phyloP scores from a whole-genome alignment of 2,329 filamentous ascomycete species.

The Kalmusia sp. region DNA sequence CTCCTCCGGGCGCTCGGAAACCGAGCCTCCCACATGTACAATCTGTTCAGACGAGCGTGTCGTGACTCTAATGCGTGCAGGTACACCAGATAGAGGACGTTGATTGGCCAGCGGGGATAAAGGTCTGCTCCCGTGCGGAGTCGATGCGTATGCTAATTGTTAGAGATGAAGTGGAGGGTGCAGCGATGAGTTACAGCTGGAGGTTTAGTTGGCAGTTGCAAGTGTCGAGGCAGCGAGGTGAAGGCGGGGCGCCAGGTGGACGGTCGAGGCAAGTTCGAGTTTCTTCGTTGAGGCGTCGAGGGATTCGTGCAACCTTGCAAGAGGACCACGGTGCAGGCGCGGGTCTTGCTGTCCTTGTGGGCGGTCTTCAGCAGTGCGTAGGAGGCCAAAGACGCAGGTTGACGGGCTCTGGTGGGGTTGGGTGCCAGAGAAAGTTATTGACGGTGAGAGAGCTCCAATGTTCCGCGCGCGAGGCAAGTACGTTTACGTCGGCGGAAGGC shows the following conservation, averaged over 20 bases:
- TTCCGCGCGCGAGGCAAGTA: conserved; percentile 13
- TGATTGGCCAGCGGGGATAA: conserved; percentile 5
- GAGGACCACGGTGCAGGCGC: conserved; percentile 48
- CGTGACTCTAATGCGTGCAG: conserved; percentile 4
- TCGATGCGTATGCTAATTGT: neutral
- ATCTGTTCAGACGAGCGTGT: conserved; percentile 12
- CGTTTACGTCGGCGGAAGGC: conserved; percentile 4
- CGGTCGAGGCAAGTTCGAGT: conserved; percentile 14
- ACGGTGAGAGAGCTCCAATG: conserved; percentile 12
- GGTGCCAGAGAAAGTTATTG: conserved; percentile 13
- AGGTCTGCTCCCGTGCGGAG: neutral
- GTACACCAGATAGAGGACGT: neutral
- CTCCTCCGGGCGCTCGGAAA: conserved; percentile 46
- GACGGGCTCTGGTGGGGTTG: conserved; percentile 10
- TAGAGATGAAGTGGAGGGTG: neutral
- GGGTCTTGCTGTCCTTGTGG: conserved; percentile 28
- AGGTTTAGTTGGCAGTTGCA: conserved; percentile 1
- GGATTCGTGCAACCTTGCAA: conserved; percentile 20
- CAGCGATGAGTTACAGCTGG: neutral
- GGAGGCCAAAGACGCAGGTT: conserved; percentile 17
- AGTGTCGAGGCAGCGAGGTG: conserved; percentile 11
- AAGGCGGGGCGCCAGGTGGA: conserved; percentile 3
- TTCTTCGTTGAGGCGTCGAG: conserved; percentile 24
- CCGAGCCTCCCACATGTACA: conserved; percentile 44
- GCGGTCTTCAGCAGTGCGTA: conserved; percentile 12